Base-by-base conservation (phyloP, 1,139 yeast genomes). In the Suhomyces coccinellae region DNA sequence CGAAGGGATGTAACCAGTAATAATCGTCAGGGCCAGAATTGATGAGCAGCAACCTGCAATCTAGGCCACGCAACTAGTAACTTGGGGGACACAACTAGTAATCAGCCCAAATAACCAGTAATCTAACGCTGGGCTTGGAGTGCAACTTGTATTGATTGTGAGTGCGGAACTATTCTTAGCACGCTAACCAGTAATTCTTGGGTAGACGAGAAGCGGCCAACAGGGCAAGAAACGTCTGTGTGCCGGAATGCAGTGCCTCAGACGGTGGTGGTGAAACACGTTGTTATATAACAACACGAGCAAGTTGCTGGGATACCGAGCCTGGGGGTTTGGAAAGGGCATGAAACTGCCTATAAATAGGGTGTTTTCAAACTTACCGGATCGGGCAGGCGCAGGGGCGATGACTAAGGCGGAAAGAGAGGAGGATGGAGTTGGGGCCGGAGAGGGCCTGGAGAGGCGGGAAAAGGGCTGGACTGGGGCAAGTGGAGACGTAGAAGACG, bases 341-440 rank as follows among this genome's bases (percentile, higher is more conserved):
- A 27, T 36, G 40, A 38, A 38, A 38, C 40, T 24, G 14, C 36
- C 46, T 39, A 43, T 35, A 20, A 31, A 31, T 43, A 36, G 46
- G 29, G 32, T 43, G 43, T 43, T 43, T 35, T 15, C 31, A 17
- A 26, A 15, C 14, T 36, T 43, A 22, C 45, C 45, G 33, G 20
- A 43, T 38, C 29, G 40, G 41, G 45, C 26, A 30, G 34, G 32
- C 32, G 40, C 40, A 36, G 39, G 44, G 36, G 37, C 38, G 44
- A 35, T 34, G 39, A 20, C n/a, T n/a, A 26, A 29, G 38, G 38
- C 15, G 28, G 38, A 20, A 5, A 29, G 17, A 12, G n/a, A 8
- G 1, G 31, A 26, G 39, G 28, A 9, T 7, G 17, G 33, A 12
- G 4, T 9, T 12, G n/a, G 33, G 11, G 39, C 13, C 15, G 35